Percentiles rank a stretch among this genome's conserved stretches.
These are phyloP conservation scores for Acanthochlamys bracteata DNA, from an alignment of 106 monocot species.

Conservation along the genomic window DNA sequence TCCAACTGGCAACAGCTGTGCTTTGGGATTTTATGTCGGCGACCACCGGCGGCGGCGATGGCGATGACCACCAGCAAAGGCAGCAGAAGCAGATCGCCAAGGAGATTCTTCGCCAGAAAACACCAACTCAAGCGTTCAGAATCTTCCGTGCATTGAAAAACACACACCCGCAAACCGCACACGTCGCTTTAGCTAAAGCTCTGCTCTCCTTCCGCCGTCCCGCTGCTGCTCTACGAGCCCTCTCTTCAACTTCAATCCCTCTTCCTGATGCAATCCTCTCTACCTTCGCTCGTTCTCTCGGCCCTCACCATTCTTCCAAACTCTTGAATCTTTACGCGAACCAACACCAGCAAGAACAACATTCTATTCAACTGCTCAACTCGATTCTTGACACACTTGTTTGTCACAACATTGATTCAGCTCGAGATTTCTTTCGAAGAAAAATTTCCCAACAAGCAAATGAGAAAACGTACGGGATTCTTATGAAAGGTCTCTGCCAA, in stretches of 20 bases:
- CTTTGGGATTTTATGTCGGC: too few species aligned
- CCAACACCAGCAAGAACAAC: neutral
- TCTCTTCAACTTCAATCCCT: slow-evolving; percentile 3
- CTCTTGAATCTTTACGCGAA: slow-evolving; percentile 16
- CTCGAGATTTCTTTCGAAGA: slow-evolving; percentile 42
- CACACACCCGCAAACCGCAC: too few species aligned
- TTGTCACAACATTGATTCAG: slow-evolving; percentile 40
- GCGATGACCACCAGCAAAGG: too few species aligned
- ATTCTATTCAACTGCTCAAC: slow-evolving; percentile 36
- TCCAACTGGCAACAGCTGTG: too few species aligned
- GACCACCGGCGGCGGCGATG: too few species aligned
- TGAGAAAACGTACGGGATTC: slow-evolving; percentile 49
- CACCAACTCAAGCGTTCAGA: too few species aligned
- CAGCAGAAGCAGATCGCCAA: too few species aligned
- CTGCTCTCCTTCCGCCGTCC: slow-evolving; percentile 18
- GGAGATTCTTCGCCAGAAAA: too few species aligned
- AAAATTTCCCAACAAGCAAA: slow-evolving; percentile 24
- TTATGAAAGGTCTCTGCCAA: slow-evolving; percentile 78
- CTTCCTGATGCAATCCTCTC: slow-evolving; percentile 12
- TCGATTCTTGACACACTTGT: slow-evolving; percentile 51
- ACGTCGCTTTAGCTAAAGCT: slow-evolving; percentile 8
- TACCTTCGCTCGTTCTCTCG: slow-evolving; percentile 28
- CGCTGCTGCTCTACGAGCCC: slow-evolving; percentile 11
- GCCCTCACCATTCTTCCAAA: slow-evolving; percentile 18
- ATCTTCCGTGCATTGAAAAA: too few species aligned